These are phyloP conservation scores for Musa schizocarpa DNA, from an alignment of 176 grass and related monocot species.

Conservation along the genomic window DNA sequence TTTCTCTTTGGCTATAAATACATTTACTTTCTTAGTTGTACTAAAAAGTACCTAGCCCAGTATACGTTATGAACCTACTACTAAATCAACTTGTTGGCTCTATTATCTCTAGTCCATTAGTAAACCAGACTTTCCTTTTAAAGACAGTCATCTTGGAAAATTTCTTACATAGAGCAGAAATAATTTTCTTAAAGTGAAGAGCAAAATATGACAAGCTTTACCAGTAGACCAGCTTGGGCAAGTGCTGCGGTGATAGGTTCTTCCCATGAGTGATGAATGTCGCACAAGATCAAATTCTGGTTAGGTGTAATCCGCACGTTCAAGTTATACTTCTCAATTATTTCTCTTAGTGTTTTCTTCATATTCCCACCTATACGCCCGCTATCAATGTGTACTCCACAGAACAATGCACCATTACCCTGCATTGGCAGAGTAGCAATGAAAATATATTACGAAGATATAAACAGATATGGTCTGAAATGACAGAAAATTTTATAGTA, in stretches of 20 bases:
- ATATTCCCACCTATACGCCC: slow-evolving; percentile 65
- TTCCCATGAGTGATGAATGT: slow-evolving; percentile 68
- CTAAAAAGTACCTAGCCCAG: no score
- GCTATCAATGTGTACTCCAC: slow-evolving; percentile 89
- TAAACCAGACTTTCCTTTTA: neutral
- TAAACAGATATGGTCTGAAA: neutral
- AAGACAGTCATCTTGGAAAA: neutral
- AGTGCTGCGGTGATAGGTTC: slow-evolving; percentile 54
- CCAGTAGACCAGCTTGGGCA: slow-evolving; percentile 73
- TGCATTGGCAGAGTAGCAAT: slow-evolving; percentile 13
- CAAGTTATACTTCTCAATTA: slow-evolving; percentile 91
- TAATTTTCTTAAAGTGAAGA: neutral
- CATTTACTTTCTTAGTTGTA: no score
- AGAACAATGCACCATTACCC: slow-evolving; percentile 91
- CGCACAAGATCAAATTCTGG: slow-evolving; percentile 87
- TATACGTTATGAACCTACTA: no score
- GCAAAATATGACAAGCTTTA: slow-evolving; percentile 24
- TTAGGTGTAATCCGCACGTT: slow-evolving; percentile 85
- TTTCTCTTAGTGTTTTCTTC: slow-evolving; percentile 81
- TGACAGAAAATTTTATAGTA: neutral
- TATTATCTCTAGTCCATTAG: neutral
- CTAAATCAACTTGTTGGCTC: no score
- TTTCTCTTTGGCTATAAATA: no score
- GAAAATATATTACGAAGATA: neutral
- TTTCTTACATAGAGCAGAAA: neutral